A percentile compares a stretch with the other conserved stretches of the same genome.
phyloP scores from a whole-genome alignment of 202 grass and related monocot genomes.

The Zoysia matrella region DNA sequence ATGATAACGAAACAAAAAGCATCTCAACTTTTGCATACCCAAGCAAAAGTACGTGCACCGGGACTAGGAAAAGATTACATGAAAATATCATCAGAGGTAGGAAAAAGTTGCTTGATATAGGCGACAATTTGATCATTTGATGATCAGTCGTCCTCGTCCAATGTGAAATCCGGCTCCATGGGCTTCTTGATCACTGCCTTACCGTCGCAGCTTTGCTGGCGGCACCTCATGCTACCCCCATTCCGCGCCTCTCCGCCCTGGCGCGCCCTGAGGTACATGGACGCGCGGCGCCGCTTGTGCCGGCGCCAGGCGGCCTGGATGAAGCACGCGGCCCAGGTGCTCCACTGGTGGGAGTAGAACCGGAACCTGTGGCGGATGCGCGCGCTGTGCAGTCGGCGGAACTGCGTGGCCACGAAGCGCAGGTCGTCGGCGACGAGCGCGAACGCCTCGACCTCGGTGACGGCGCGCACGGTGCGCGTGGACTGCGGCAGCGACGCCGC shows the following conservation, averaged over 20 bases:
- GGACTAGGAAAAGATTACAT: too few relatives aligned
- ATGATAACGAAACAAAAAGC: too few relatives aligned
- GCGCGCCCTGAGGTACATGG: conserved; percentile 58
- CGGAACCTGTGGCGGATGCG: conserved; percentile 80
- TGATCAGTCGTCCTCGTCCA: conserved; percentile 55
- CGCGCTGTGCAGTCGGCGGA: conserved; percentile 84
- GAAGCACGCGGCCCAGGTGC: conserved; percentile 93
- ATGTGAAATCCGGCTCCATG: conserved; percentile 73
- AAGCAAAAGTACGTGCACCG: too few relatives aligned
- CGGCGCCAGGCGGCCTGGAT: conserved; percentile 89
- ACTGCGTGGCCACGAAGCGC: conserved; percentile 79
- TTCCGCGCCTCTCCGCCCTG: conserved; percentile 17
- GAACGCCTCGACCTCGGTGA: conserved; percentile 93
- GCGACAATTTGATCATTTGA: background rate
- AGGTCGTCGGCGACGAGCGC: conserved; percentile 87
- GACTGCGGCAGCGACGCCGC: conserved; percentile 67
- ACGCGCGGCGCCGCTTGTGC: conserved; percentile 62
- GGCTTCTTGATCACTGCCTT: conserved; percentile 68
- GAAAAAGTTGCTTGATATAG: background rate
- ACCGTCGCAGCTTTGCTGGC: conserved; percentile 40
- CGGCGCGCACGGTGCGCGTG: conserved; percentile 83
- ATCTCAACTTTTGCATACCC: too few relatives aligned
- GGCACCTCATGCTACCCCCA: conserved; percentile 26
- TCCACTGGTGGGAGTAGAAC: conserved; percentile 96
- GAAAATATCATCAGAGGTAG: background rate